Percentiles rank a stretch among this genome's conserved stretches.
These are phyloP conservation scores for Cunninghamia lanceolata DNA, from an alignment of 75 land plant species.

Conservation along the genomic window DNA sequence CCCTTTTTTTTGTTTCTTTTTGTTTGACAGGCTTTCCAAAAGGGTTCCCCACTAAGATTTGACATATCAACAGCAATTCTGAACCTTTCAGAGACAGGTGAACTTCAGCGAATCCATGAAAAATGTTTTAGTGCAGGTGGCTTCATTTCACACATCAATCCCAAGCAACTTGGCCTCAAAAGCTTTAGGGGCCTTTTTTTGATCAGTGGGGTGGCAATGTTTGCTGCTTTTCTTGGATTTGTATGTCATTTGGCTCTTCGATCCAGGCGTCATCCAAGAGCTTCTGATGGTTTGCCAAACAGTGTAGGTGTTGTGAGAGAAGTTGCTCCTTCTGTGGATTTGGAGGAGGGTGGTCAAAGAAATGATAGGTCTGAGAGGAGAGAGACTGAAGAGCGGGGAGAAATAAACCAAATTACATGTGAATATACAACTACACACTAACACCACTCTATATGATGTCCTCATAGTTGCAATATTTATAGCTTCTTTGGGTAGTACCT, in stretches of 20 bases:
- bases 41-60: conserved; percentile 73
- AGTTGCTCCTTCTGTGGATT: neutral
- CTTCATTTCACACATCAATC: conserved; percentile 14
- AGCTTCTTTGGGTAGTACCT: neutral
- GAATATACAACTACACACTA: neutral
- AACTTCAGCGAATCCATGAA: conserved; percentile 74
- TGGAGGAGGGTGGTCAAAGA: neutral
- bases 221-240: conserved; percentile 41
- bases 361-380: neutral
- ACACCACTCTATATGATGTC: neutral
- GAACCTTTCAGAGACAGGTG: conserved; percentile 73
- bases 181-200: conserved; percentile 69
- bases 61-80: conserved; percentile 87
- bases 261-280: conserved; percentile 7
- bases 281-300: neutral
- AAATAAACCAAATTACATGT: neutral
- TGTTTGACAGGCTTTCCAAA: conserved; percentile 70
- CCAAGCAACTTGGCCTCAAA: conserved; percentile 44
- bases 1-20: neutral
- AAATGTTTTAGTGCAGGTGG: conserved; percentile 46
- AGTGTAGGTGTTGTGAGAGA: neutral
- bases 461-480: neutral
- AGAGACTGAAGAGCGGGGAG: neutral
- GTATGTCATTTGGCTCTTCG: conserved; percentile 19
- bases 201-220: conserved; percentile 54